Percentiles rank a stretch among this genome's conserved stretches.
phyloP scores from a whole-genome alignment of 164 flowering plant species.

The Annona squamosa region DNA sequence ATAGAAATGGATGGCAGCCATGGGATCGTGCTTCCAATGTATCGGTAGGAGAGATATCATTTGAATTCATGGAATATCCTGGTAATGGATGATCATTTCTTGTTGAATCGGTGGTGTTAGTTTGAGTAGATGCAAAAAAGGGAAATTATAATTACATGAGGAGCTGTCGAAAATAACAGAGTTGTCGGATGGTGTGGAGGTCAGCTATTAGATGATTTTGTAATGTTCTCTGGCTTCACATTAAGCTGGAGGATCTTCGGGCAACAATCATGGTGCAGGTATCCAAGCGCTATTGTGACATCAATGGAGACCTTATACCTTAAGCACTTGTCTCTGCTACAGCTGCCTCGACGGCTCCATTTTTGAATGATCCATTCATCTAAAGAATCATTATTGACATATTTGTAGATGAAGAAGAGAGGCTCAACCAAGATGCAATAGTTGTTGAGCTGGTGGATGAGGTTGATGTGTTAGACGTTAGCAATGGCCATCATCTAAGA shows the following conservation, averaged over 20 bases:
- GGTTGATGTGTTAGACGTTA: constrained; percentile 72
- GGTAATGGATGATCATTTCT: no score
- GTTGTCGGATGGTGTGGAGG: no score
- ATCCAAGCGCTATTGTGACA: constrained; percentile 67
- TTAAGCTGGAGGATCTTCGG: constrained; percentile 72
- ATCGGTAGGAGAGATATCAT: no score
- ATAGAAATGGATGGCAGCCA: no score
- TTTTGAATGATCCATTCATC: constrained; percentile 71
- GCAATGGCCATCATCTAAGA: constrained; percentile 84
- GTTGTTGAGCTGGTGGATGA: constrained; percentile 64
- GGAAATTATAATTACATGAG: no score
- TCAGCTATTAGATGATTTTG: no score
- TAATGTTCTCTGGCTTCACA: constrained; percentile 84
- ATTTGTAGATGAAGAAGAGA: constrained; percentile 65
- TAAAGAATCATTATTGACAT: constrained; percentile 57
- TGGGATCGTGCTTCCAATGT: no score
- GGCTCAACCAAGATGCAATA: constrained; percentile 37
- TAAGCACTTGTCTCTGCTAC: constrained; percentile 30
- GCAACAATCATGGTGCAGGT: constrained; percentile 83
- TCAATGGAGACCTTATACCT: constrained; percentile 66
- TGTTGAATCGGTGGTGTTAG: no score
- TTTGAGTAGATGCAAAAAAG: no score
- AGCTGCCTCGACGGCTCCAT: constrained; percentile 1
- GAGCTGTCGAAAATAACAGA: no score
- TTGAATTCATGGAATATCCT: no score